A percentile compares a stretch with the other conserved stretches of the same genome.
These are phyloP conservation scores for Wallacemonas sp. DNA, from an alignment of 208 protist species.

Conservation along the genomic window DNA sequence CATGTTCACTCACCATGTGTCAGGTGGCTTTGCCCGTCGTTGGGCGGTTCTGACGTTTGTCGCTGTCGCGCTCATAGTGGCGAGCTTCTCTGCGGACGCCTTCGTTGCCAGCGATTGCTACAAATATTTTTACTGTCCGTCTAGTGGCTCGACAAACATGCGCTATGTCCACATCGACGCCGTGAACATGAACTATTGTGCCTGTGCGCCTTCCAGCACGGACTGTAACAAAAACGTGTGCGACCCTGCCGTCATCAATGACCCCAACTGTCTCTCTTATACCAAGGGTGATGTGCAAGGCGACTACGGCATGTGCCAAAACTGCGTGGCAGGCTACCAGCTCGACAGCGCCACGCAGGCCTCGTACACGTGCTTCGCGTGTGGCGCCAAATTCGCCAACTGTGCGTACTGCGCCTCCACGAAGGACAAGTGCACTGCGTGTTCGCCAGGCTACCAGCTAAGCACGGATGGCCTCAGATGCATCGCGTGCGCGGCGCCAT, in stretches of 20 bases:
- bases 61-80: background rate
- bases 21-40: no score
- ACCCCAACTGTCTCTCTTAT: conserved; percentile 5
- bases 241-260: background rate
- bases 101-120: background rate
- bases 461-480: background rate
- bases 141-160: background rate
- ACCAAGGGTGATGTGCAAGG: conserved; percentile 11
- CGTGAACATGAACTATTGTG: conserved; percentile 5
- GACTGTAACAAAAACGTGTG: conserved; percentile 10
- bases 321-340: conserved; percentile 5
- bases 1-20: no score
- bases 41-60: background rate
- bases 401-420: background rate
- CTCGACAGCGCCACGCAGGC: conserved; percentile 3
- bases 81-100: background rate
- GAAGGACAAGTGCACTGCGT: background rate
- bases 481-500: background rate
- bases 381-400: conserved; percentile 2
- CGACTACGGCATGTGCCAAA: conserved; percentile 12
- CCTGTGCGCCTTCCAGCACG: background rate
- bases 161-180: conserved; percentile 8
- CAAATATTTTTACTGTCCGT: conserved; percentile 10
- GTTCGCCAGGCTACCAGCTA: background rate
- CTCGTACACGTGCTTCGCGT: conserved; percentile 8